Evolutionary conservation across 1,284 basidiomycete genomes (phyloP).

Genomic region (Ustilago vetiveriae): DNA sequence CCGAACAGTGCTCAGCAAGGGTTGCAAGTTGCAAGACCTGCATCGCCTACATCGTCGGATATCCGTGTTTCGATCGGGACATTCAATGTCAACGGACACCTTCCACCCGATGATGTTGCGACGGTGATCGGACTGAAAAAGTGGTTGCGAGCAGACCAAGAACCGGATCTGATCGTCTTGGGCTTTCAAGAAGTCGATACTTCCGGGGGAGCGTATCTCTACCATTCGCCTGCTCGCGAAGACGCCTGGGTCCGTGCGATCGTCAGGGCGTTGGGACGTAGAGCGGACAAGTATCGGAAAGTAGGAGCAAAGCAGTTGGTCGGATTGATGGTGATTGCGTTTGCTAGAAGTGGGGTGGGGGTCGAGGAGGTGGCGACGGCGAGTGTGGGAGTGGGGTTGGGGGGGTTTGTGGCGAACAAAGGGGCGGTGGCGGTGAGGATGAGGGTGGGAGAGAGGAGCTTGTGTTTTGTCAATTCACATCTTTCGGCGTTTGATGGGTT

Average conservation of each 20-base stretch:
- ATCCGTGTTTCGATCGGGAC: conserved; percentile 40
- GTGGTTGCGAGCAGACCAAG: conserved; percentile 42
- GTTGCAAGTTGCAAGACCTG: conserved; percentile 6
- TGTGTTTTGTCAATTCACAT: conserved; percentile 96
- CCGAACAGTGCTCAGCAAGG: neutral
- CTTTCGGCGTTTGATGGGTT: conserved; percentile 75
- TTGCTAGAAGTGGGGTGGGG: conserved; percentile 16
- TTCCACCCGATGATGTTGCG: conserved; percentile 19
- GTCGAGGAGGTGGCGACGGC: conserved; percentile 30
- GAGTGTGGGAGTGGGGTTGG: conserved; percentile 44
- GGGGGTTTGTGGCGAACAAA: conserved; percentile 59
- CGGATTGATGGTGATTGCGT: conserved; percentile 42
- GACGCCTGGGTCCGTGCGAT: conserved; percentile 33
- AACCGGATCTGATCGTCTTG: conserved; percentile 47
- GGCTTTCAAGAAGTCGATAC: conserved; percentile 55
- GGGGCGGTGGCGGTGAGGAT: conserved; percentile 87
- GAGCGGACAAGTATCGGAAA: conserved; percentile 19
- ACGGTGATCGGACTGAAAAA: conserved; percentile 31
- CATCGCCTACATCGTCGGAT: conserved; percentile 37
- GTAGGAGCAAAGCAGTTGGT: conserved; percentile 51
- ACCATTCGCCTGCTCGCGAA: conserved; percentile 47
- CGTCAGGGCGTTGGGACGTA: conserved; percentile 22
- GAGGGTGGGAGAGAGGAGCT: conserved; percentile 84
- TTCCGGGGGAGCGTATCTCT: conserved; percentile 45
- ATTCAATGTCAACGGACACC: conserved; percentile 41